Conservation (phyloP, 306 rosid species). For the Lablab purpureus region DNA sequence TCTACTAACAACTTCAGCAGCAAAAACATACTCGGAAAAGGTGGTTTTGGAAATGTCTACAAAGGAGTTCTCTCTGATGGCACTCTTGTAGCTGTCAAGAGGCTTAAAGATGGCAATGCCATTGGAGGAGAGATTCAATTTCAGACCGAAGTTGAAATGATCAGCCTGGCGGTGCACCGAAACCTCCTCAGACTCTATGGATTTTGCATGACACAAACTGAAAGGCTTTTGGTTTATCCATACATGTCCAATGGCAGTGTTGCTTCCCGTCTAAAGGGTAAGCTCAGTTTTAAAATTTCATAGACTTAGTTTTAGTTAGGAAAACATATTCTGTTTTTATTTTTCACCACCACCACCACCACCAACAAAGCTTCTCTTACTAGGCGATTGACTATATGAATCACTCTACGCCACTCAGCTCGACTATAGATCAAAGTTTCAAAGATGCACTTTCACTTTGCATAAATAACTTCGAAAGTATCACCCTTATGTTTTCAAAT, state of each 20-base stretch:
- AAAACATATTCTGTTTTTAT: background rate
- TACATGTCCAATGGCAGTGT: slow-evolving; percentile 66
- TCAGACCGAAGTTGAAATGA: slow-evolving; percentile 66
- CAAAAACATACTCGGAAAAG: slow-evolving; percentile 59
- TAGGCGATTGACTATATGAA: background rate
- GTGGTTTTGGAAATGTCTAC: slow-evolving; percentile 63
- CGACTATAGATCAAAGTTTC: background rate
- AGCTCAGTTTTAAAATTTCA: slow-evolving; percentile 26
- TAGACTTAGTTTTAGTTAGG: background rate
- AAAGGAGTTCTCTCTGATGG: slow-evolving; percentile 60
- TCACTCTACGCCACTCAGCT: background rate
- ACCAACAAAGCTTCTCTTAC: background rate
- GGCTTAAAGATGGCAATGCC: slow-evolving; percentile 65
- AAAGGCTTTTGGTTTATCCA: slow-evolving; percentile 61
- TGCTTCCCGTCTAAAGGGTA: slow-evolving; percentile 63
- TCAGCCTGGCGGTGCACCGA: slow-evolving; percentile 60
- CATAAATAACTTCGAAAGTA: background rate
- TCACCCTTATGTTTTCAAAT: background rate
- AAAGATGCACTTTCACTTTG: background rate
- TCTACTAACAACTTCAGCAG: slow-evolving; percentile 62
- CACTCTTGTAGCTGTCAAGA: slow-evolving; percentile 59
- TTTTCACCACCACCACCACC: background rate
- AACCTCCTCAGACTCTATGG: slow-evolving; percentile 62
- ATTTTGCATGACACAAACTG: slow-evolving; percentile 58
- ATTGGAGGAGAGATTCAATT: slow-evolving; percentile 62